These are phyloP conservation scores for Aspergillus sp. DNA, from an alignment of 2,329 filamentous ascomycete genomes.

Conservation along the genomic window DNA sequence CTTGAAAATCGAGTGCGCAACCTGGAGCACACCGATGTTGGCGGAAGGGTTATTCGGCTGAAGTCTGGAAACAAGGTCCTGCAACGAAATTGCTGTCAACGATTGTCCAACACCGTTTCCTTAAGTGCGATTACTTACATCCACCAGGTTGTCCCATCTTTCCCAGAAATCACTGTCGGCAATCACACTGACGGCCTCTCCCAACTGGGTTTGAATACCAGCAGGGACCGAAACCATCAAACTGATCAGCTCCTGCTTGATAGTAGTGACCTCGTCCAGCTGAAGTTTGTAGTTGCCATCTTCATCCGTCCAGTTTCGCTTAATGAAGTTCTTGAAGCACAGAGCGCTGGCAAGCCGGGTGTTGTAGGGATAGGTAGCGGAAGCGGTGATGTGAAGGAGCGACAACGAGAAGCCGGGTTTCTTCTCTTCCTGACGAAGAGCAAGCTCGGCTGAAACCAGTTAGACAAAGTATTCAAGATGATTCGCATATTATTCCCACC, in stretches of 20 bases:
- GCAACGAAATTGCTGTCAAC: constrained; percentile 1
- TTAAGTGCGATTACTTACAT: constrained; percentile 45
- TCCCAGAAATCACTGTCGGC: constrained; percentile 97
- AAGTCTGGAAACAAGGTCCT: constrained; percentile 83
- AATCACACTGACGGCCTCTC: constrained; percentile 93
- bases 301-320: constrained; percentile 90
- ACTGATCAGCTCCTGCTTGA: constrained; percentile 92
- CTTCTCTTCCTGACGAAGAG: constrained; percentile 69
- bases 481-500: constrained; percentile 50
- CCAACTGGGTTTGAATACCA: constrained; percentile 84
- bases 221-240: constrained; percentile 90
- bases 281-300: constrained; percentile 89
- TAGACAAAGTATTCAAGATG: background rate
- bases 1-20: constrained; percentile 96
- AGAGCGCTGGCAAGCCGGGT: constrained; percentile 82
- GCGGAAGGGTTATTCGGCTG: constrained; percentile 72
- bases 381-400: constrained; percentile 84
- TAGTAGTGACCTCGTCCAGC: constrained; percentile 71
- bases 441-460: constrained; percentile 61
- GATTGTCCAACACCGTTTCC: background rate
- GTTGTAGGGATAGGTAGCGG: constrained; percentile 62
- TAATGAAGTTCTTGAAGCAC: constrained; percentile 98
- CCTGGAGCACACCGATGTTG: constrained; percentile 91
- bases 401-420: constrained; percentile 82
- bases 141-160: constrained; percentile 90